Base-by-base conservation (phyloP, 2,329 filamentous ascomycete species). In the Ramularia endophylla region DNA sequence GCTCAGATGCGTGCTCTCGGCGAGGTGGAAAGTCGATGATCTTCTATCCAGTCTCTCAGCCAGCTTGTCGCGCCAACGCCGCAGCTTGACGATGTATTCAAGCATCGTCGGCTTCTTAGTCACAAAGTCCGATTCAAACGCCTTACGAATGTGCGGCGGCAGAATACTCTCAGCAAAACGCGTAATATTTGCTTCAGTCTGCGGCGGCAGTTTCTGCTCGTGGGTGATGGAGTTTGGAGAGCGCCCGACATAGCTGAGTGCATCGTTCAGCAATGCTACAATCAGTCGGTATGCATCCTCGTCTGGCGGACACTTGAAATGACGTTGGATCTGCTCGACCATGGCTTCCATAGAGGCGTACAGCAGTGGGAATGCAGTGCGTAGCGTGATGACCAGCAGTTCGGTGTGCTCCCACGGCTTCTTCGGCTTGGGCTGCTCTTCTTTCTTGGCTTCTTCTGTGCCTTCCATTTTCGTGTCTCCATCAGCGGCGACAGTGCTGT, bases 261-360 rank as follows among this genome's bases (percentile, higher is more conserved):
- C 92, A 64, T 99, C 92, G 61, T 98, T 98, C 16, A 98, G 78
- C 8, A 99, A 71, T 2, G 92, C 94, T n/a, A 97, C 90, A 52
- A 98, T 98, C 12, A 99, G 74, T 36, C 92, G 79, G 65, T 97
- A 97, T 2, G 92, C 94, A 68, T 99, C 92, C 63, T 99, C 92
- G 57, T 99, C 92, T 0, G 90, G 90, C 11, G 90, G 90, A 57
- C 92, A 97, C 68, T 98, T 98, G 77, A 98, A 98, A 66, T 97
- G 85, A 72, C 97, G 97, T 64, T 92, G 85, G 44, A 98, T 95
- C 66, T 97, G 90, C 61, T 98, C 92, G 20, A 97, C 89, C 88
- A 97, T 98, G 0, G 90, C 95, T 69, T 99, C 92, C 92, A 99
- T 97, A 0, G 90, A 95, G 31, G 97, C 71, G 8, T 94, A 92